Conservation (phyloP, 2,329 filamentous ascomycete genomes). For the Fusarium acutatum region DNA sequence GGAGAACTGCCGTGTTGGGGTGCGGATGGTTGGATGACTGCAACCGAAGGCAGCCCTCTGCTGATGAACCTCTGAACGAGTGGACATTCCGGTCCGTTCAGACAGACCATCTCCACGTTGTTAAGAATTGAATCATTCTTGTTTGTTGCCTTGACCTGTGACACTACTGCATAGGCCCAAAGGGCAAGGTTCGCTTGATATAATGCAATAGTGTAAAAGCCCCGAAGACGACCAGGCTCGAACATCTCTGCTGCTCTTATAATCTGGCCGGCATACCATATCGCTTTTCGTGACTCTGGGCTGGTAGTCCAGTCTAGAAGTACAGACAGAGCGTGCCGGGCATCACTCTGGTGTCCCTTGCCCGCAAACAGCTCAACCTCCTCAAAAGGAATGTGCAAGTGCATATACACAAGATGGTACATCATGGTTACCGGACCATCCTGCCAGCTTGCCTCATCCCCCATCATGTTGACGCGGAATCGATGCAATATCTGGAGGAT, state of each 20-base stretch:
- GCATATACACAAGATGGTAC: background rate
- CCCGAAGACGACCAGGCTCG: background rate
- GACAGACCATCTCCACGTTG: background rate
- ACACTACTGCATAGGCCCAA: background rate
- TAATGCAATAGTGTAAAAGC: background rate
- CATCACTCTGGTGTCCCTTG: background rate
- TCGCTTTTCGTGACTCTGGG: background rate
- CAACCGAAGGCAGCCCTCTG: background rate
- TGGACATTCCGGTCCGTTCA: background rate
- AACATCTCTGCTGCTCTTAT: background rate
- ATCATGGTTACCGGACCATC: background rate
- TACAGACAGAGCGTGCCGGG: background rate
- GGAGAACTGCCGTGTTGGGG: background rate
- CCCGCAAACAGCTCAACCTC: background rate
- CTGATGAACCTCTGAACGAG: background rate
- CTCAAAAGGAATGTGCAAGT: background rate
- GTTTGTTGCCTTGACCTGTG: background rate
- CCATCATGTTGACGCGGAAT: background rate
- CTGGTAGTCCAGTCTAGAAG: background rate
- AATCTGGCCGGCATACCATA: background rate
- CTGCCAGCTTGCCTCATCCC: background rate
- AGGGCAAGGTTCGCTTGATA: background rate
- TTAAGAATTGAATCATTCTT: background rate
- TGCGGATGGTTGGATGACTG: background rate
- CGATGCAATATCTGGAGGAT: background rate